Conservation (phyloP, 2,329 filamentous ascomycete genomes). For the Lachnellula cervina region DNA sequence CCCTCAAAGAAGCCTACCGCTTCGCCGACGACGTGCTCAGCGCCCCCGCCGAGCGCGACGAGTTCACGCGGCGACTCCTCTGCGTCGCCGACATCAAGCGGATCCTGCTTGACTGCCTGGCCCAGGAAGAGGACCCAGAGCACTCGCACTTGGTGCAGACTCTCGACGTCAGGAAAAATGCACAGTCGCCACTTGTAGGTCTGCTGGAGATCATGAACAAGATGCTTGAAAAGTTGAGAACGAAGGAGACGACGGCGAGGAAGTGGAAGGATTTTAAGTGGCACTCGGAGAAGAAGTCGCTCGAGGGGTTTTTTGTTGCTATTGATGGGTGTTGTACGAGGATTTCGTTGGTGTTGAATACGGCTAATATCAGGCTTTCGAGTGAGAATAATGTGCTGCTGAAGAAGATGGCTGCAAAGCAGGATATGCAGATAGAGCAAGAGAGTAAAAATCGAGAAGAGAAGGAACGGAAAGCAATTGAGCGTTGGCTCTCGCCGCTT, state of each 20-base stretch:
- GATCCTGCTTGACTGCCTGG: constrained; percentile 2
- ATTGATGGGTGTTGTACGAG: constrained; percentile 9
- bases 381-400: neutral
- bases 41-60: constrained; percentile 9
- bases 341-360: constrained; percentile 1
- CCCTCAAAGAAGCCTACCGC: constrained; percentile 6
- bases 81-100: constrained; percentile 2
- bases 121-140: constrained; percentile 2
- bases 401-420: constrained; percentile 1
- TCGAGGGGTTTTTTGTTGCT: constrained; percentile 7
- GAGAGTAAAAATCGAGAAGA: neutral
- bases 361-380: neutral
- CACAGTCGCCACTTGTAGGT: constrained; percentile 5
- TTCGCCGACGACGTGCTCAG: constrained; percentile 13
- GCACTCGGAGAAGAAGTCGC: constrained; percentile 14
- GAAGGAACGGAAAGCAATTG: constrained; percentile 13
- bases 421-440: constrained; percentile 2
- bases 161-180: neutral
- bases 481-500: constrained; percentile 16
- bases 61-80: constrained; percentile 10
- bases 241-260: neutral
- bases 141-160: neutral
- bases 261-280: constrained; percentile 13
- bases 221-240: constrained; percentile 3
- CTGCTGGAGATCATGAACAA: constrained; percentile 3